Percentiles rank a stretch among this genome's conserved stretches.
phyloP scores from a whole-genome alignment of 2,329 filamentous ascomycete species.

The Bisporella sp. region DNA sequence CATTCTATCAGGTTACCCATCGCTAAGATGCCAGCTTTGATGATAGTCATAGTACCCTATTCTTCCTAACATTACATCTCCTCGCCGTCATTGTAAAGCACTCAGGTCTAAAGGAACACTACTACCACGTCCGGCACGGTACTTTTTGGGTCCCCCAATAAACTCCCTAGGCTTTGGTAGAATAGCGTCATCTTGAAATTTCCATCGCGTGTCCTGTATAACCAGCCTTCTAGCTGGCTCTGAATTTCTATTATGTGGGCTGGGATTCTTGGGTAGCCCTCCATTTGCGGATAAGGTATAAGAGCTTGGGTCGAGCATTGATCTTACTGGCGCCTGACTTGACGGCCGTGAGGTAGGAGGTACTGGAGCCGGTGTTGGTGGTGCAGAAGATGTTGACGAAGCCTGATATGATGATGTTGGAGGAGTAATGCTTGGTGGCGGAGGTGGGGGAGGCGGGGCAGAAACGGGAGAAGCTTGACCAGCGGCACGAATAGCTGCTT shows the following conservation, averaged over 20 bases:
- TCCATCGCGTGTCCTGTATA: constrained; percentile 76
- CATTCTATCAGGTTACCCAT: no score
- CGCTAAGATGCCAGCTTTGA: no score
- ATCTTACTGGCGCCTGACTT: constrained; percentile 37
- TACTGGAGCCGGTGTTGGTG: constrained; percentile 34
- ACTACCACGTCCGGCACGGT: constrained; percentile 85
- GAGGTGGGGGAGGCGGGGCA: constrained; percentile 30
- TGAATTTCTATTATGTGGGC: constrained; percentile 33
- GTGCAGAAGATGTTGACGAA: constrained; percentile 21
- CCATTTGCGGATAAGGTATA: constrained; percentile 69
- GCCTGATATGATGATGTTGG: constrained; percentile 30
- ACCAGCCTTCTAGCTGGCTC: constrained; percentile 38
- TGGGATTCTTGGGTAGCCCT: constrained; percentile 38
- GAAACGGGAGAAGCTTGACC: constrained; percentile 34
- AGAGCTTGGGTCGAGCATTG: constrained; percentile 66
- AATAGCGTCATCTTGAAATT: constrained; percentile 74
- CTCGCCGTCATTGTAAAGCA: constrained; percentile 28
- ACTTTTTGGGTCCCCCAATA: constrained; percentile 64
- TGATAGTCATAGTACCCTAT: no score
- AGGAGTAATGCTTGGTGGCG: constrained; percentile 34
- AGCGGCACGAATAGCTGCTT: constrained; percentile 38
- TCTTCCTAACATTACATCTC: not conserved
- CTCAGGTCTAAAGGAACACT: constrained; percentile 86
- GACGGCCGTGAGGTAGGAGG: constrained; percentile 28
- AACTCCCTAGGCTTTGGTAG: constrained; percentile 84